Conservation (phyloP, 371 early-diverging fungal species). For the Conidiobolus incongruus region DNA sequence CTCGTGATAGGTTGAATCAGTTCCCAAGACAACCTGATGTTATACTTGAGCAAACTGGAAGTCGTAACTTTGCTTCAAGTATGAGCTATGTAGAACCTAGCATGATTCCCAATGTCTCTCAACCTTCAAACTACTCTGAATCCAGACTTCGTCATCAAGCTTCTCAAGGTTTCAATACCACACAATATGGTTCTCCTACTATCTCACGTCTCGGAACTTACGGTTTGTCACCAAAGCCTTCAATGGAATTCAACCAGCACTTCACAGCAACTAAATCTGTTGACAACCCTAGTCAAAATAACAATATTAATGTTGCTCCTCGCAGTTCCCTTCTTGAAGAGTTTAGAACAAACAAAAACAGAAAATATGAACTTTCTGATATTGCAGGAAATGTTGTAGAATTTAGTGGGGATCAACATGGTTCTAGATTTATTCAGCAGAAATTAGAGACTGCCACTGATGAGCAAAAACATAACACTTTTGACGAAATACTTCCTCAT, state of each 20-base stretch:
- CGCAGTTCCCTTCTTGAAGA: conserved; percentile 78
- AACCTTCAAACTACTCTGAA: no score
- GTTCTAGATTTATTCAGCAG: conserved; percentile 98
- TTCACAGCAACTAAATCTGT: conserved; percentile 4
- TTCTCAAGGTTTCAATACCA: conserved; percentile 14
- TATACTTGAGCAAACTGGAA: no score
- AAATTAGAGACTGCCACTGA: conserved; percentile 84
- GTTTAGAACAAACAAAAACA: conserved; percentile 80
- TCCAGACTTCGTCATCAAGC: background rate
- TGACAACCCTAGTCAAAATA: conserved; percentile 5
- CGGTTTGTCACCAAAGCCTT: conserved; percentile 3
- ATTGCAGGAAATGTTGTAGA: conserved; percentile 86
- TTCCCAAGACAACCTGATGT: no score
- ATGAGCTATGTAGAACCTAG: no score
- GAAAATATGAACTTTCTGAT: conserved; percentile 82
- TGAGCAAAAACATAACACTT: conserved; percentile 91
- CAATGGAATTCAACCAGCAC: conserved; percentile 2
- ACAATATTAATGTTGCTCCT: conserved; percentile 26
- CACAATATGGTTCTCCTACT: conserved; percentile 20
- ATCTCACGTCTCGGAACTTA: conserved; percentile 25
- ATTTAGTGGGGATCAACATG: conserved; percentile 98
- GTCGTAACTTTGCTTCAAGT: no score
- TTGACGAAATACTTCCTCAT: conserved; percentile 91
- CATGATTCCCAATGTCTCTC: no score
- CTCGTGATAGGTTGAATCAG: no score